Evolutionary conservation across 2,329 filamentous ascomycete species (phyloP), one percentile per base, ranked within the genome.

Genomic region (Colletotrichum sp.): DNA sequence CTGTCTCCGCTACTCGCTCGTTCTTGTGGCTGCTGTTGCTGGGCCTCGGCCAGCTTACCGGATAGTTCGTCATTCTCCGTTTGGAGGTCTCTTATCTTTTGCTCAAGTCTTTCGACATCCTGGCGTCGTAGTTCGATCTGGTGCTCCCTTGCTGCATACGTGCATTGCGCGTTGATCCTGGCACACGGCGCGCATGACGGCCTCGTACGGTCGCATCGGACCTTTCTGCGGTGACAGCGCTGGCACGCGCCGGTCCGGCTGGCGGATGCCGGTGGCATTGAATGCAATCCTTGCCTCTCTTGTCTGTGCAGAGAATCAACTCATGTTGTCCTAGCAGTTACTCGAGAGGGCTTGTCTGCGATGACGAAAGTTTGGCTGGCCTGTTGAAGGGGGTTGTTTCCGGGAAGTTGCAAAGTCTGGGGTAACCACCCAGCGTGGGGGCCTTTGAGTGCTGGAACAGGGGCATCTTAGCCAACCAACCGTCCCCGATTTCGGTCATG

Each of bases 181-280:
- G 78, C 77, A 75, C 85, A 87, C 7, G 82, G 80, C 5, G 80
- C 78, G 70, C 86, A 87, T 43, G 81, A 78, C 4, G 84, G 85
- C 7, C 80, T 81, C 26, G 78, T 74, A 68, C 85, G 85, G 79
- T 87, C 84, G 76, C 86, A 87, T 52, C 81, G 81, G 36, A 83
- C 84, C 75, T 87, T 87, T 58, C 85, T 78, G 43, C 82, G 81
- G 76, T 87, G 85, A 75, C 85, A 86, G 66, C 83, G 81, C 56
- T 86, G 84, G 78, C 84, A 86, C 13, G 84, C 84, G 68, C 75
- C 75, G n/a, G 69, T 75, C 36, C 72, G 68, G 18, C 75, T 75
- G 9, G 59, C 43, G 7, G 72, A 67, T 32, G 36, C 56, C 14
- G 72, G 28, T 26, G 72, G 69, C 69, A 74, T 74, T 43, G 59